A percentile compares a stretch with the other conserved stretches of the same genome.
phyloP scores from a whole-genome alignment of 176 grass and related monocot genomes.

The Eleusine coracana region DNA sequence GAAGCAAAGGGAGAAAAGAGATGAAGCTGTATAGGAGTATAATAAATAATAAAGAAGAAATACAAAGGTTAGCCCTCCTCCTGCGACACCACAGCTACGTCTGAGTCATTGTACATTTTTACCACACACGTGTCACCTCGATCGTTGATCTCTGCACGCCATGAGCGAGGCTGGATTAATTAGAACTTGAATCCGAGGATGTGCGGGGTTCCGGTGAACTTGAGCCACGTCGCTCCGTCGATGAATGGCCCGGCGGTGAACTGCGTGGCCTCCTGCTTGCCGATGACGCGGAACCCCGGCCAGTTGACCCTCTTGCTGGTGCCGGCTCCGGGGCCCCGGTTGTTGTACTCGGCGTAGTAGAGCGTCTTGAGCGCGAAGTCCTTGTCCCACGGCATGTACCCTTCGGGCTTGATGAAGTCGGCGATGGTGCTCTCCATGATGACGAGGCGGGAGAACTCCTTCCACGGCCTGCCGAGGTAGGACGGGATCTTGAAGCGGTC shows the following conservation, averaged over 20 bases:
- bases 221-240: slow-evolving; percentile 55
- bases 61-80: neutral
- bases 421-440: slow-evolving; percentile 75
- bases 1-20: too few relatives aligned
- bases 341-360: slow-evolving; percentile 79
- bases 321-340: slow-evolving; percentile 66
- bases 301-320: slow-evolving; percentile 69
- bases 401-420: slow-evolving; percentile 70
- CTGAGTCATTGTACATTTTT: too few relatives aligned
- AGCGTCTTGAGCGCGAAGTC: slow-evolving; percentile 63
- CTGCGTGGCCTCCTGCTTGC: slow-evolving; percentile 40
- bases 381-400: slow-evolving; percentile 66
- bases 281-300: slow-evolving; percentile 63
- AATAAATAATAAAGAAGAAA: too few relatives aligned
- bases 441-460: slow-evolving; percentile 64
- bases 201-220: slow-evolving; percentile 52
- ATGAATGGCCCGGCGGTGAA: slow-evolving; percentile 62
- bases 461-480: slow-evolving; percentile 81
- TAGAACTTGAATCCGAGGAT: slow-evolving; percentile 59
- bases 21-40: too few relatives aligned
- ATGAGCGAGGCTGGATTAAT: neutral
- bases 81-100: neutral
- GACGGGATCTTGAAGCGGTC: slow-evolving; percentile 64
- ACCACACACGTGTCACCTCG: neutral
- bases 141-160: neutral